Evolutionary conservation across 2,329 filamentous ascomycete species (phyloP), one percentile per base, ranked within the genome.

Genomic region (Calonectria honghensis): DNA sequence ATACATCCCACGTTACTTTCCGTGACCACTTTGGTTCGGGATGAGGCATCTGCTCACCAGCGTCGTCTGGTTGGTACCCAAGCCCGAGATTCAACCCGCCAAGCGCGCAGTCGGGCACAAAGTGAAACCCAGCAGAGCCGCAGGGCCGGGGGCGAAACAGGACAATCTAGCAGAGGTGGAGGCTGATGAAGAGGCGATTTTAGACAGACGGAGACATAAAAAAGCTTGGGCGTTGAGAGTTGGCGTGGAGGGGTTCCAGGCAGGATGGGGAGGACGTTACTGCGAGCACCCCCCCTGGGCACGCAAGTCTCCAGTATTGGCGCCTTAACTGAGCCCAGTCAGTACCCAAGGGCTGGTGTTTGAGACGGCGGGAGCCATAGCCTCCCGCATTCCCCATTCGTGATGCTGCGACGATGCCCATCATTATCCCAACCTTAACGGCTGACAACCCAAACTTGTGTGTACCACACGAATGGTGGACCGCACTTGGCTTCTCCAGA

Each of bases 251-350:
- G 45, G 72, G 48, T 48, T 39, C 35, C 32, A 65, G 45, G 35
- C 59, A 32, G 29, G 27, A n/a, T 41, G 24, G 59, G 48, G 68
- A 18, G 45, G 68, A 9, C 31, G 24, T 71, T 54, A 65, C 68
- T 71, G 68, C 59, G 32, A 71, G 39, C 59, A 63, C 66, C 65
- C 65, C 70, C 70, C 65, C 68, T n/a, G 45, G 57, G 65, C 51
- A 72, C 64, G 66, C 66, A 45, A 51, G 50, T 66, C 59, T 68
- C 66, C 61, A 57, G 50, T 31, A 41, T 73, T 70, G 72, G 72
- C 66, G 72, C 72, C 72, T 73, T 70, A 73, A 70, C 51, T 59
- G 61, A 66, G 61, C 66, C 72, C 72, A 69, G 66, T 70, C 72
- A 61, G 50, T 66, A 70, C 72, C 72, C 66, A 73, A 70, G 37